Conservation (phyloP, 2,329 filamentous ascomycete species). For the Pseudogymnoascus sp. region DNA sequence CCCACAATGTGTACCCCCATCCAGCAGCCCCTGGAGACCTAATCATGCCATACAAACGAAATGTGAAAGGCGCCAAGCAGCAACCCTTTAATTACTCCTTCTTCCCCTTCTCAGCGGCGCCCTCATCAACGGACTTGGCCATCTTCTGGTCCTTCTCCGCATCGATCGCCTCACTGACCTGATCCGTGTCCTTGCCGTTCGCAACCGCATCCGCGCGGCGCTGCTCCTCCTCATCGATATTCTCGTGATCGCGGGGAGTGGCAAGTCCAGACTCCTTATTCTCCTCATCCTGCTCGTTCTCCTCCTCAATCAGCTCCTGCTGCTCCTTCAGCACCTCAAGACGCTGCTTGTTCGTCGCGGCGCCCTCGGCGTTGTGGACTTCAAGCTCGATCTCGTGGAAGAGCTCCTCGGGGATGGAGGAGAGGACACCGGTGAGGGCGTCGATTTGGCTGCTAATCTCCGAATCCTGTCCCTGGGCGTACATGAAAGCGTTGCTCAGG, state of each 20-base stretch:
- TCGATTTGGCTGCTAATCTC: slow-evolving; percentile 88
- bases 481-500: slow-evolving; percentile 96
- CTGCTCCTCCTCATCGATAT: slow-evolving; percentile 93
- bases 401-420: slow-evolving; percentile 91
- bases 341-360: slow-evolving; percentile 97
- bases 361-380: slow-evolving; percentile 92
- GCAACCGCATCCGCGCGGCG: slow-evolving; percentile 46
- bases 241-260: slow-evolving; percentile 74
- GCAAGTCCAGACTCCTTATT: slow-evolving; percentile 67
- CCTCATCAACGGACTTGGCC: slow-evolving; percentile 27
- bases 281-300: slow-evolving; percentile 83
- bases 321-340: slow-evolving; percentile 98
- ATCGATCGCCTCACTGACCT: slow-evolving; percentile 46
- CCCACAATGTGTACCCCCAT: not conserved
- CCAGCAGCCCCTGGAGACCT: slow-evolving; percentile 3
- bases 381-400: slow-evolving; percentile 99
- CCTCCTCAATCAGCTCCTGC: slow-evolving; percentile 94
- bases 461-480: slow-evolving; percentile 72
- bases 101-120: slow-evolving; percentile 30
- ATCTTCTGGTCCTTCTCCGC: slow-evolving; percentile 42
- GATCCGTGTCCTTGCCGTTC: slow-evolving; percentile 36
- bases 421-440: slow-evolving; percentile 83
- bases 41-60: slow-evolving; percentile 4
- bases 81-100: slow-evolving; percentile 25
- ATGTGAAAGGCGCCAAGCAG: not conserved